Conservation (phyloP, 2,329 filamentous ascomycete genomes). For the Rhynchosporium graminicola region DNA sequence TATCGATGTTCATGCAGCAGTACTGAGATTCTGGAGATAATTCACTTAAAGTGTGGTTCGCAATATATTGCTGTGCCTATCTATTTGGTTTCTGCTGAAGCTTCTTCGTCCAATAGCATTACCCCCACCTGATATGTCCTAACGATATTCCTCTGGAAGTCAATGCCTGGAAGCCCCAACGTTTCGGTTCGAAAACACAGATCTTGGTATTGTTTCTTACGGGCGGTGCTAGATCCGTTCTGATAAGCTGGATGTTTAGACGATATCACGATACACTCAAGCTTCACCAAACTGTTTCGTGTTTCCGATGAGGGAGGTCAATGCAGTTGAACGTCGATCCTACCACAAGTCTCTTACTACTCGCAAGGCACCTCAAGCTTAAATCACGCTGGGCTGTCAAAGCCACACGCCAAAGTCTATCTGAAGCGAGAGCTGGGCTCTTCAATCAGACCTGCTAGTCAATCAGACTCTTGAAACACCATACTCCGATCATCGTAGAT, state of each 20-base stretch:
- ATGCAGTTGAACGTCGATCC: constrained; percentile 39
- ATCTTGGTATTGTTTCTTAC: constrained; percentile 31
- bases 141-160: constrained; percentile 25
- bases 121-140: constrained; percentile 29
- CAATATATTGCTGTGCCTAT: constrained; percentile 31
- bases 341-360: constrained; percentile 31
- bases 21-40: constrained; percentile 14
- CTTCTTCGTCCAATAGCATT: constrained; percentile 32
- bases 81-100: constrained; percentile 32
- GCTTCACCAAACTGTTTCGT: constrained; percentile 39
- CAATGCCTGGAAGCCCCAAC: constrained; percentile 33
- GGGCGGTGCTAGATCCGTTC: constrained; percentile 34
- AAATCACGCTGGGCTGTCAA: constrained; percentile 33
- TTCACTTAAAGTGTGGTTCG: constrained; percentile 24
- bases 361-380: constrained; percentile 32
- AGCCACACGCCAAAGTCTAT: constrained; percentile 36
- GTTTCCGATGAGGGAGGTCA: constrained; percentile 38
- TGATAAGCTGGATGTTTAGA: constrained; percentile 39
- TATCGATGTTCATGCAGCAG: constrained; percentile 16
- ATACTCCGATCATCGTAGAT: constrained; percentile 33
- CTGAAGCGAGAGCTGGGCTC: constrained; percentile 31
- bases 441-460: constrained; percentile 33
- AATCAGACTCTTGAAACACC: constrained; percentile 36
- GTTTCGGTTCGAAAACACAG: constrained; percentile 33
- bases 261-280: constrained; percentile 36